Evolutionary conservation across 2,329 filamentous ascomycete species (phyloP).

Genomic region (Helotiales sp.): DNA sequence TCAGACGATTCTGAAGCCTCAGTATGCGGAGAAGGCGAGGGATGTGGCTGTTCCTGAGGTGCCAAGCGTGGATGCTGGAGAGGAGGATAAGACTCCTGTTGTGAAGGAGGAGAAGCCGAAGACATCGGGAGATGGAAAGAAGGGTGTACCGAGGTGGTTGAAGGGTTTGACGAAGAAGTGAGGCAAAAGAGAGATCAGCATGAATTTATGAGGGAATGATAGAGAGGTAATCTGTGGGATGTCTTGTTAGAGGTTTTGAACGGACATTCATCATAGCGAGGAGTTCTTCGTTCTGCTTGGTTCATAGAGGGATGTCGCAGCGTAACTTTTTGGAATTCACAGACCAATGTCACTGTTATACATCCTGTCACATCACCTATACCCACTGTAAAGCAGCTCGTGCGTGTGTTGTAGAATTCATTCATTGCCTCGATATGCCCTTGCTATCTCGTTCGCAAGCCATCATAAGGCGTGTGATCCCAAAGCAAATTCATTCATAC

Average conservation of each 20-base stretch:
- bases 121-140: conserved; percentile 36
- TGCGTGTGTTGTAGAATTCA: conserved; percentile 15
- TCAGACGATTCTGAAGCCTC: conserved; percentile 37
- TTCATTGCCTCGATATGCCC: conserved; percentile 21
- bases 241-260: conserved; percentile 3
- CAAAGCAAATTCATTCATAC: conserved; percentile 24
- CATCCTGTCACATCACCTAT: neutral
- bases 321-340: neutral
- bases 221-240: conserved; percentile 4
- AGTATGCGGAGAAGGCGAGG: conserved; percentile 61
- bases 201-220: conserved; percentile 7
- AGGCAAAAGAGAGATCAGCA: neutral
- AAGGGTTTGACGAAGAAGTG: conserved; percentile 2
- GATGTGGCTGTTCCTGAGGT: conserved; percentile 65
- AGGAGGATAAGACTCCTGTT: conserved; percentile 38
- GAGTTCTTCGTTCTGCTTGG: conserved; percentile 19
- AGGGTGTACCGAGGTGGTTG: conserved; percentile 66
- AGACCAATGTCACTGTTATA: no score
- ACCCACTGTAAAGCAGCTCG: neutral
- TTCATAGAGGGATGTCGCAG: neutral
- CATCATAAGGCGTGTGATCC: conserved; percentile 18
- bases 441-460: conserved; percentile 16
- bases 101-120: conserved; percentile 33
- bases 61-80: conserved; percentile 40
- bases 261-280: conserved; percentile 27